phyloP scores from a whole-genome alignment of 345 rosid genomes.

The Arabis hirsuta region DNA sequence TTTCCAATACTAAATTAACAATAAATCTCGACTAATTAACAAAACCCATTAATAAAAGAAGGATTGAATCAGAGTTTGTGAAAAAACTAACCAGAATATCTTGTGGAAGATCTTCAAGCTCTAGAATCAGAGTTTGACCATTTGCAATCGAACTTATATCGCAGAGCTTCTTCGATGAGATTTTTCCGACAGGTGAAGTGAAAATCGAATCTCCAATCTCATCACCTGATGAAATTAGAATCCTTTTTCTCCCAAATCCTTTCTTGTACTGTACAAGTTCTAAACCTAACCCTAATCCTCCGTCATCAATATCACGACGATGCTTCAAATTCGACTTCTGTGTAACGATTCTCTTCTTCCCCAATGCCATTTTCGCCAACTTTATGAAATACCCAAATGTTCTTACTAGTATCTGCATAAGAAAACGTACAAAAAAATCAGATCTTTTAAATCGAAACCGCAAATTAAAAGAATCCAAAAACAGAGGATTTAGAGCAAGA shows the following conservation, averaged over 20 bases:
- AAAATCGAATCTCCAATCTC: constrained; percentile 38
- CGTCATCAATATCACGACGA: constrained; percentile 34
- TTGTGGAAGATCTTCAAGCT: constrained; percentile 66
- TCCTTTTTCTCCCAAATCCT: constrained; percentile 81
- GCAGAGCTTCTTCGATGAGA: constrained; percentile 65
- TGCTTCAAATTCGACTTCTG: constrained; percentile 45
- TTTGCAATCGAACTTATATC: constrained; percentile 32
- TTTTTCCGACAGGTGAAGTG: not conserved
- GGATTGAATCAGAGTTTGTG: not conserved
- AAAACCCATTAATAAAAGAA: not conserved
- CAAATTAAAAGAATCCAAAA: not conserved
- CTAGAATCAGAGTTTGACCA: constrained; percentile 44
- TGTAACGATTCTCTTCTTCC: constrained; percentile 45
- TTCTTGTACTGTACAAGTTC: constrained; percentile 56
- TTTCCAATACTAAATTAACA: not conserved
- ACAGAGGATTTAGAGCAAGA: constrained; percentile 13
- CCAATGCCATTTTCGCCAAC: constrained; percentile 53
- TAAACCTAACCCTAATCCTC: constrained; percentile 46
- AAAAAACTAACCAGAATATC: constrained; percentile 69
- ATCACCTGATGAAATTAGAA: constrained; percentile 48
- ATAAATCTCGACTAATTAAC: not conserved
- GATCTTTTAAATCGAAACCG: constrained; percentile 18
- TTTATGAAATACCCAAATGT: not conserved
- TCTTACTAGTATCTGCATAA: constrained; percentile 8
- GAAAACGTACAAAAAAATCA: constrained; percentile 13